Evolutionary conservation across 2,329 filamentous ascomycete genomes (phyloP), one percentile per base, ranked within the genome.

Genomic region (Mycocentrospora acerina): DNA sequence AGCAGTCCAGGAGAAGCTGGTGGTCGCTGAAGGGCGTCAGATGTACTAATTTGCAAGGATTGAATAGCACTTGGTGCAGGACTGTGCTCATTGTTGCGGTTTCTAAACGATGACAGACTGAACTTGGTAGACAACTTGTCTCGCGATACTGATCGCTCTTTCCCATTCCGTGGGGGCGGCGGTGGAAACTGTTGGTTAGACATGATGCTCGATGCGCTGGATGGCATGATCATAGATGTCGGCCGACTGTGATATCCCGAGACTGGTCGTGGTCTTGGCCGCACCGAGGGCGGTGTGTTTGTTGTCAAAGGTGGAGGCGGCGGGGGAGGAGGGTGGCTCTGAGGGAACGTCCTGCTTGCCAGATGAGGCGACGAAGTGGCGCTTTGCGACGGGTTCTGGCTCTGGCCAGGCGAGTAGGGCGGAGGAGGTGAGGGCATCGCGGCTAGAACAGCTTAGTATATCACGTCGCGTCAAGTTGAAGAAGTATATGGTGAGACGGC

Each of bases 341-440:
- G 65, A 3, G 67, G 60, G 36, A 70, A 72, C 1, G 59, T 54
- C 32, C 47, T 51, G 32, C 51, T 54, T 4, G 69, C 60, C 19
- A 62, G 33, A 42, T 69, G 54, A n/a, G 68, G 68, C 13, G 71
- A 71, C 2, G 66, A 60, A 16, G 57, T 53, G 9, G 60, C 37
- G 27, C 59, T 56, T 33, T 69, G 66, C 2, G 62, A 57, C 17
- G 60, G 49, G 45, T 54, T 62, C 39, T 69, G 67, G 22, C 62
- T 64, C 35, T 68, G 69, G n/a, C 62, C 68, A 12, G 73, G 71
- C 29, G 71, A 71, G 50, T 76, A 76, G 14, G 73, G 72, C 13
- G 73, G 73, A 26, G 73, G 72, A 24, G 73, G 73, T 32, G 72
- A 74, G 27, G 72, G 72, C 71, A 75, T 72, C 24, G 69, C 62